These are phyloP conservation scores for Neopestalotiopsis clavispora DNA, from an alignment of 2,329 filamentous ascomycete genomes.

Conservation along the genomic window DNA sequence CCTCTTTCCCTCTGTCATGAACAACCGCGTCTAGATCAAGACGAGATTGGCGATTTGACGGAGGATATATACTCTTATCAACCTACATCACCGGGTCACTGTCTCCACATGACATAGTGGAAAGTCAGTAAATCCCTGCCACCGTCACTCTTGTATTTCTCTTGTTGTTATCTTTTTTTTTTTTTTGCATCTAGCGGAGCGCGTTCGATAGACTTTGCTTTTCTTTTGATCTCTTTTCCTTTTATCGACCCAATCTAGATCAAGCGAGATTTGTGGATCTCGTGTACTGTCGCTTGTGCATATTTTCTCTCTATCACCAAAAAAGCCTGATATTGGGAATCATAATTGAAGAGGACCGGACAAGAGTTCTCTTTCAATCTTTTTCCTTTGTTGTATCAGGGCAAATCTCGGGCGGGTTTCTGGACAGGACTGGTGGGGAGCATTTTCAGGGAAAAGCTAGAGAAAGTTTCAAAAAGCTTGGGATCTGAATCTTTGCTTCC, in stretches of 20 bases:
- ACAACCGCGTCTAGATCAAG: neutral
- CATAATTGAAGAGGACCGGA: neutral
- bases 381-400: neutral
- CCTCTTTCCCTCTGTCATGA: conserved; percentile 32
- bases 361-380: neutral
- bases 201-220: conserved; percentile 10
- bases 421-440: neutral
- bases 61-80: neutral
- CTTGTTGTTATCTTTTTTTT: neutral
- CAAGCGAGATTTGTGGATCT: neutral
- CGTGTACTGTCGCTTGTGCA: neutral
- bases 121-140: neutral
- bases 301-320: neutral
- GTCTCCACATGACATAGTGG: neutral
- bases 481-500: neutral
- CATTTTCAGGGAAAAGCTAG: conserved; percentile 6
- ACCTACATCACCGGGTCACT: neutral
- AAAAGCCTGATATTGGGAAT: neutral
- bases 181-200: conserved; percentile 6
- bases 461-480: conserved; percentile 5
- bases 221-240: neutral
- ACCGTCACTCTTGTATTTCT: neutral
- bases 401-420: neutral
- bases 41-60: neutral
- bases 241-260: neutral